Conservation (phyloP, 345 rosid species). For the Populus deltoides region DNA sequence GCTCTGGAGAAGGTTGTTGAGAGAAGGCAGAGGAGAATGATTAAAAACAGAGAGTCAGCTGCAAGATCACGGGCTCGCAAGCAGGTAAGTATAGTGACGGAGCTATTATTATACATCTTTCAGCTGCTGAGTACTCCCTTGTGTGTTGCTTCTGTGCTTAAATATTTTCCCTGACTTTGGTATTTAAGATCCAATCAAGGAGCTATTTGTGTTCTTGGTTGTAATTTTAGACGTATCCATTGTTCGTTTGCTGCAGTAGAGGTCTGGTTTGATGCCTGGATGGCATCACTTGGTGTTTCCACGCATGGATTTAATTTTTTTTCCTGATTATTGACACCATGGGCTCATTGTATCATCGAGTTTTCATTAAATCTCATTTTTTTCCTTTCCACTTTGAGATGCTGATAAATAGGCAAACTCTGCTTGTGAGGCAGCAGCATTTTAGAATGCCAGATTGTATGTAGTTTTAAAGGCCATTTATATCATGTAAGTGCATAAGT, state of each 20-base stretch:
- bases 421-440: neutral
- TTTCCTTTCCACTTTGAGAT: neutral
- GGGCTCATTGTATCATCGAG: neutral
- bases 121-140: neutral
- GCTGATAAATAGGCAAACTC: neutral
- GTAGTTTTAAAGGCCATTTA: neutral
- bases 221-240: neutral
- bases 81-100: conserved; percentile 56
- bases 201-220: neutral
- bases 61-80: conserved; percentile 98
- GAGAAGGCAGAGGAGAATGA: conserved; percentile 97
- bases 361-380: neutral
- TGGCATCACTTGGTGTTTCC: neutral
- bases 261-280: neutral
- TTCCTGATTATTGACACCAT: neutral
- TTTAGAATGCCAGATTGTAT: neutral
- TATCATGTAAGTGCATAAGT: neutral
- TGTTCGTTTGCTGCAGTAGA: neutral
- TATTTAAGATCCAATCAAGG: neutral
- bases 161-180: neutral
- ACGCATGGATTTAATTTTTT: neutral
- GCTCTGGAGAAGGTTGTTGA: conserved; percentile 87
- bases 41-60: conserved; percentile 97
- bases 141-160: neutral
- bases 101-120: conserved; percentile 7